Percentiles rank a stretch among this genome's conserved stretches.
Evolutionary conservation across 305 asterid genomes (phyloP).

Genomic region (Euphrasia arctica): DNA sequence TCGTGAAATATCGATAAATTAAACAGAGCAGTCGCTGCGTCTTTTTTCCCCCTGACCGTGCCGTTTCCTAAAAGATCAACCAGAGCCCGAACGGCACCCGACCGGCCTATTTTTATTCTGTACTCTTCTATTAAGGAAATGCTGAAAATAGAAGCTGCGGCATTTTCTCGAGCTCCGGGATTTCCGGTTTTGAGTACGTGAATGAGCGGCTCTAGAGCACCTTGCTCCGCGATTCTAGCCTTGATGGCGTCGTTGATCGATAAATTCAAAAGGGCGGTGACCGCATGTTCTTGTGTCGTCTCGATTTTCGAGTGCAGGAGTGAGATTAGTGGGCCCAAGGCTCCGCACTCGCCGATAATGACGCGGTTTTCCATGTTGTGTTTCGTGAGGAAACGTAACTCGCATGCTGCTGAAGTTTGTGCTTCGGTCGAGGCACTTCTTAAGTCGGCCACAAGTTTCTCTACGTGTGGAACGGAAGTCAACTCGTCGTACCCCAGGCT

Average conservation of each 20-base stretch:
- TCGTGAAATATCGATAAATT: conserved; percentile 84
- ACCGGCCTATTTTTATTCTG: conserved; percentile 73
- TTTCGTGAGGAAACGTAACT: conserved; percentile 74
- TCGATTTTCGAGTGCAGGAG: conserved; percentile 57
- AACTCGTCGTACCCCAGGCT: conserved; percentile 45
- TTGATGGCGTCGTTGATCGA: conserved; percentile 67
- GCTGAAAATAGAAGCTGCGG: conserved; percentile 93
- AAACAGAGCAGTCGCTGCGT: conserved; percentile 87
- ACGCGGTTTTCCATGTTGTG: conserved; percentile 68
- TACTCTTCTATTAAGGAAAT: conserved; percentile 78
- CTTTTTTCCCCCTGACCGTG: conserved; percentile 81
- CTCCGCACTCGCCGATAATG: conserved; percentile 73
- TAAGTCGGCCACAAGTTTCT: conserved; percentile 54
- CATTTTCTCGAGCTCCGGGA: conserved; percentile 72
- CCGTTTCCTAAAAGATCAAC: conserved; percentile 76
- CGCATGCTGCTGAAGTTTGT: conserved; percentile 74
- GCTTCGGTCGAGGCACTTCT: conserved; percentile 46
- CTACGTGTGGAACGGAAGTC: conserved; percentile 60
- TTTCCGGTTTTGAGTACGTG: conserved; percentile 76
- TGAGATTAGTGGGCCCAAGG: conserved; percentile 62
- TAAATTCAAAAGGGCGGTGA: conserved; percentile 81
- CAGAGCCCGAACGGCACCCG: conserved; percentile 77
- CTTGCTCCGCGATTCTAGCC: conserved; percentile 64
- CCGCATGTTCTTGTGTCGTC: conserved; percentile 80
- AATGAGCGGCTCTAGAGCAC: conserved; percentile 80